Percentiles rank a stretch among this genome's conserved stretches.
Conservation (phyloP, 257 asterid species). For the Craterostigma plantagineum region DNA sequence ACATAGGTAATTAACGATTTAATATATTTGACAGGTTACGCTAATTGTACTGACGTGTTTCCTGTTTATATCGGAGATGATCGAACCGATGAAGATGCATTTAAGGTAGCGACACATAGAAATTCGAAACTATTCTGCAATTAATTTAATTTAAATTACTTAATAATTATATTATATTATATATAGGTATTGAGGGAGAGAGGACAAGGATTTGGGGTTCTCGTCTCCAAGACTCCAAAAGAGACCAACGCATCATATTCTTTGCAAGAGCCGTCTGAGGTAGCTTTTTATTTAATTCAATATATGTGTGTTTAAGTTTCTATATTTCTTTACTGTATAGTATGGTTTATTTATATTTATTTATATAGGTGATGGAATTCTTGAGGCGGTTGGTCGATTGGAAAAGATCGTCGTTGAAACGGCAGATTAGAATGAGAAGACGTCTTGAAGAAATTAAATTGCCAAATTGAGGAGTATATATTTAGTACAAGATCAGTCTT, state of each 20-base stretch:
- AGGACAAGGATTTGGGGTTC: constrained; percentile 76
- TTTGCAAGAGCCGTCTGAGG: constrained; percentile 75
- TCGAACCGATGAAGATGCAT: constrained; percentile 82
- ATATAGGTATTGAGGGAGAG: constrained; percentile 29
- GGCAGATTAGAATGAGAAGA: too few species aligned
- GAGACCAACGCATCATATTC: constrained; percentile 71
- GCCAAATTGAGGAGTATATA: too few species aligned
- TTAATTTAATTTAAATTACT: neutral
- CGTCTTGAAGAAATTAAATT: too few species aligned
- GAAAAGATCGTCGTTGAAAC: too few species aligned
- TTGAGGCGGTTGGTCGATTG: too few species aligned
- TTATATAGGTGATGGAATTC: too few species aligned
- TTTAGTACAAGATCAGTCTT: too few species aligned
- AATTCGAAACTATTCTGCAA: neutral
- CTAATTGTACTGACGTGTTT: constrained; percentile 47
- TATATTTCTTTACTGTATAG: too few species aligned
- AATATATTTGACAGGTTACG: constrained; percentile 27
- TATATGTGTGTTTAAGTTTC: too few species aligned
- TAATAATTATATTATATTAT: too few species aligned
- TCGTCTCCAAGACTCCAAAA: constrained; percentile 66
- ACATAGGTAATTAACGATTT: neutral
- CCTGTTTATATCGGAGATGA: constrained; percentile 89
- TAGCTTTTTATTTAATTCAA: too few species aligned
- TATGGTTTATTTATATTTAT: too few species aligned
- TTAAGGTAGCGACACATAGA: constrained; percentile 30